Evolutionary conservation across 169 alveolate genomes (phyloP).

Genomic region (Plasmodium gaboni): DNA sequence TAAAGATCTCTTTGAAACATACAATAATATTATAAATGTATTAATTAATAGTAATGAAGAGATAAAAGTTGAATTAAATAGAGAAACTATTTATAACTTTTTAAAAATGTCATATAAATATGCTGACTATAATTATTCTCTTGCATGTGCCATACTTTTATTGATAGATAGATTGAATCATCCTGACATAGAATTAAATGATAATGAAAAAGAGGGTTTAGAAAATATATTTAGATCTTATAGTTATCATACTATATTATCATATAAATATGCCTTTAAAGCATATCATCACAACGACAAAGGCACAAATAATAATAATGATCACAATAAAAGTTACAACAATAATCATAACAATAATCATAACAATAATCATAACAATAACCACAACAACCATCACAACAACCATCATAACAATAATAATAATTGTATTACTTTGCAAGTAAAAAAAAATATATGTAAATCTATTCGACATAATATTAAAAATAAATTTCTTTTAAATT

Average conservation of each 20-base stretch:
- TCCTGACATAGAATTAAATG: constrained; percentile 29
- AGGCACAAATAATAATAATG: background rate
- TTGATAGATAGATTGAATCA: constrained; percentile 34
- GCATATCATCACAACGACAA: constrained; percentile 11
- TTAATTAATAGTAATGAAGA: constrained; percentile 8
- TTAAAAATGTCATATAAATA: constrained; percentile 20
- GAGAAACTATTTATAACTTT: constrained; percentile 40
- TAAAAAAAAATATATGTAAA: constrained; percentile 38
- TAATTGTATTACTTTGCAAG: background rate
- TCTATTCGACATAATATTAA: constrained; percentile 34
- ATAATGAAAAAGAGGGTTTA: constrained; percentile 31
- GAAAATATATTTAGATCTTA: constrained; percentile 31
- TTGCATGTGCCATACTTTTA: constrained; percentile 39
- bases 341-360: background rate
- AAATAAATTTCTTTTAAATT: constrained; percentile 31
- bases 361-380: background rate
- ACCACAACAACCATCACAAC: background rate
- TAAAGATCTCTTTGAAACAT: constrained; percentile 16
- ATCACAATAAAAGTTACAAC: background rate
- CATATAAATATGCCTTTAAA: constrained; percentile 38
- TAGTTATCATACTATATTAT: constrained; percentile 13
- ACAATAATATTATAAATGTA: constrained; percentile 9
- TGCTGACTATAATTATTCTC: constrained; percentile 22
- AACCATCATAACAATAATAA: background rate
- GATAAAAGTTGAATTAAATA: constrained; percentile 6